Conservation (phyloP, 1,284 basidiomycete genomes). For the Austroboletus niveus region DNA sequence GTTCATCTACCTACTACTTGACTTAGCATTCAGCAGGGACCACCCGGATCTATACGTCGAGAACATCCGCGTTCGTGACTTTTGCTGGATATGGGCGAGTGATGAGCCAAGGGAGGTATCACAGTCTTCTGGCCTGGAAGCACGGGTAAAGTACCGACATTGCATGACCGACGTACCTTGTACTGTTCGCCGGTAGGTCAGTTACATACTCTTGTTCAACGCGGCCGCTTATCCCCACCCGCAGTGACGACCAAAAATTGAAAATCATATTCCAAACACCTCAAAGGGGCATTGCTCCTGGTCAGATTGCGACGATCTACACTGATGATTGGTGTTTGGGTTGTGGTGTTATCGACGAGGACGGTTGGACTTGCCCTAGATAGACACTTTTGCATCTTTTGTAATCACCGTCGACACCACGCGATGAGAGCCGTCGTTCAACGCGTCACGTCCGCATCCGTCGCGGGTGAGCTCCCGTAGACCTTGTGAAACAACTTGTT, state of each 20-base stretch:
- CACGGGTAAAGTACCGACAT: constrained; percentile 70
- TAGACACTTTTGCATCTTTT: not conserved
- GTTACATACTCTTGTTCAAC: not conserved
- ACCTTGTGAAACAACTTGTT: not conserved
- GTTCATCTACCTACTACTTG: not conserved
- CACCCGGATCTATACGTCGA: constrained; percentile 63
- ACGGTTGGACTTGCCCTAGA: constrained; percentile 8
- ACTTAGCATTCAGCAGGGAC: constrained; percentile 39
- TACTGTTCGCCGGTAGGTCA: constrained; percentile 32
- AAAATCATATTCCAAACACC: constrained; percentile 55
- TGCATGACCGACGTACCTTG: constrained; percentile 60
- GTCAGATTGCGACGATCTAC: constrained; percentile 80
- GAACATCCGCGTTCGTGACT: constrained; percentile 48
- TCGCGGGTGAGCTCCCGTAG: constrained; percentile 50
- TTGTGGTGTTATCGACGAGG: constrained; percentile 62
- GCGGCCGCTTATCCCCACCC: not conserved
- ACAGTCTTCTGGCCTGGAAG: constrained; percentile 43
- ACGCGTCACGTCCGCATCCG: constrained; percentile 72
- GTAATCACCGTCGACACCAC: constrained; percentile 2
- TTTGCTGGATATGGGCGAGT: constrained; percentile 77
- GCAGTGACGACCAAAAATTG: constrained; percentile 30
- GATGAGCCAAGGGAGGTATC: constrained; percentile 49
- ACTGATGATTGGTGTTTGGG: constrained; percentile 80
- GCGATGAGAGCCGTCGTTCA: constrained; percentile 77
- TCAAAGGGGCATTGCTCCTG: constrained; percentile 71